Evolutionary conservation across 305 asterid species (phyloP).

Genomic region (Ilex paraguariensis): DNA sequence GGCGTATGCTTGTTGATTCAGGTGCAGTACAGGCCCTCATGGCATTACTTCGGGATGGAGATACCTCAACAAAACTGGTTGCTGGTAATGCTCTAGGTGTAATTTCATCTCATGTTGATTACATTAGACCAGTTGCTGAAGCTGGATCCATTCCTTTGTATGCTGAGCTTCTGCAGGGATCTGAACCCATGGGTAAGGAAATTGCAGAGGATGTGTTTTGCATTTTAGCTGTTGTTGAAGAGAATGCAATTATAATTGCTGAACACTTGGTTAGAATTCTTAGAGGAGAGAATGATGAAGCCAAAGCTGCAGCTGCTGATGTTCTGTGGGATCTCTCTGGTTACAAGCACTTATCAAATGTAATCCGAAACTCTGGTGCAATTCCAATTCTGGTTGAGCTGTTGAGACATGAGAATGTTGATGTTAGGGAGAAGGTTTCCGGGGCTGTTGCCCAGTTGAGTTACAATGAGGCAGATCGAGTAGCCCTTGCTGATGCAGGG

Average conservation of each 20-base stretch:
- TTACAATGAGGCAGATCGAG: conserved; percentile 24
- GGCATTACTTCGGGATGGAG: conserved; percentile 38
- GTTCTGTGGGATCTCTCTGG: conserved; percentile 43
- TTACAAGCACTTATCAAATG: conserved; percentile 29
- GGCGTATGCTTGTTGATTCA: conserved; percentile 28
- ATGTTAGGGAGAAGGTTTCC: conserved; percentile 44
- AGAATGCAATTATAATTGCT: conserved; percentile 35
- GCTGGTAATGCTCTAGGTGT: conserved; percentile 64
- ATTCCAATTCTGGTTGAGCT: conserved; percentile 37
- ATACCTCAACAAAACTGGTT: conserved; percentile 28
- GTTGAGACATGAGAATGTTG: conserved; percentile 23
- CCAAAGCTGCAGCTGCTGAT: conserved; percentile 55
- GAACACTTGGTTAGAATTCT: conserved; percentile 45
- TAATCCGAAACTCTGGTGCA: conserved; percentile 38
- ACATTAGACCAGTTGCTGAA: conserved; percentile 37
- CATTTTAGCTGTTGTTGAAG: conserved; percentile 44
- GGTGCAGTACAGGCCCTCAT: conserved; percentile 40
- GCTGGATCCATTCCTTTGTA: conserved; percentile 41
- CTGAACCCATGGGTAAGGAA: conserved; percentile 37
- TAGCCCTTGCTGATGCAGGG: conserved; percentile 43
- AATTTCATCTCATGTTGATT: conserved; percentile 41
- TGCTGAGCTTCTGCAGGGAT: conserved; percentile 36
- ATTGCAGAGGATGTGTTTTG: conserved; percentile 58
- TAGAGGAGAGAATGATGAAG: conserved; percentile 25
- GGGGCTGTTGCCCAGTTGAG: conserved; percentile 53